A percentile compares a stretch with the other conserved stretches of the same genome.
These are phyloP conservation scores for Cyberlindnera veronae DNA, from an alignment of 805 yeast species.

Conservation along the genomic window DNA sequence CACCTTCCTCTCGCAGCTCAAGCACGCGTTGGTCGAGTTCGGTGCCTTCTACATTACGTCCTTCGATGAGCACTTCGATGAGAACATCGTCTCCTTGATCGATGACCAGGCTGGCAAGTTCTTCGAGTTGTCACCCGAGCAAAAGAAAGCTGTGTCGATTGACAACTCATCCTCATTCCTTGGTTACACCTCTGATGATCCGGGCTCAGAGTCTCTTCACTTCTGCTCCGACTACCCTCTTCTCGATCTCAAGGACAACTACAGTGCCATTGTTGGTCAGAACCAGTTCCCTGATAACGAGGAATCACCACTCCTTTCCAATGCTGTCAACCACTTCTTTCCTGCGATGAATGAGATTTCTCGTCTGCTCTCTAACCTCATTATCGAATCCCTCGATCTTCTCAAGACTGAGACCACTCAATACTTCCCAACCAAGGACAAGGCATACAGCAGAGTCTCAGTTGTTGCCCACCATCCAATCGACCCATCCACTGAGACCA, in stretches of 20 bases:
- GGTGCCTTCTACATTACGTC: constrained; percentile 41
- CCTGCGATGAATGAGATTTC: constrained; percentile 43
- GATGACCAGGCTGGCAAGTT: constrained; percentile 32
- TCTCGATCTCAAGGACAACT: constrained; percentile 23
- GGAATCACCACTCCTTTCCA: constrained; percentile 34
- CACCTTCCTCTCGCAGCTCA: constrained; percentile 23
- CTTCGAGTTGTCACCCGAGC: constrained; percentile 33
- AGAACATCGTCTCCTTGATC: constrained; percentile 28
- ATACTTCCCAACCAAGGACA: constrained; percentile 6
- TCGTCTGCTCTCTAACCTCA: constrained; percentile 40
- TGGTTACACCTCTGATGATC: constrained; percentile 35
- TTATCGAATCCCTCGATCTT: constrained; percentile 50
- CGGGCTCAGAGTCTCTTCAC: constrained; percentile 39
- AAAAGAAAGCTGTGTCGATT: constrained; percentile 37
- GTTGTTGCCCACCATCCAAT: constrained; percentile 30
- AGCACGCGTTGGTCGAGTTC: constrained; percentile 49
- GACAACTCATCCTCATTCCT: constrained; percentile 40
- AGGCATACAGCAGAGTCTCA: constrained; percentile 32
- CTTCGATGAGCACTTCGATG: constrained; percentile 41
- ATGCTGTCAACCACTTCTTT: constrained; percentile 32
- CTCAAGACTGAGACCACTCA: not conserved
- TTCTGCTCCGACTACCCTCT: constrained; percentile 39
- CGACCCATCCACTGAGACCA: constrained; percentile 29
- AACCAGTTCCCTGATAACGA: constrained; percentile 40
- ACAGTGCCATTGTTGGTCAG: constrained; percentile 42